Conservation (phyloP, 1,284 basidiomycete genomes). For the Erythrobasidium hasegawianum region DNA sequence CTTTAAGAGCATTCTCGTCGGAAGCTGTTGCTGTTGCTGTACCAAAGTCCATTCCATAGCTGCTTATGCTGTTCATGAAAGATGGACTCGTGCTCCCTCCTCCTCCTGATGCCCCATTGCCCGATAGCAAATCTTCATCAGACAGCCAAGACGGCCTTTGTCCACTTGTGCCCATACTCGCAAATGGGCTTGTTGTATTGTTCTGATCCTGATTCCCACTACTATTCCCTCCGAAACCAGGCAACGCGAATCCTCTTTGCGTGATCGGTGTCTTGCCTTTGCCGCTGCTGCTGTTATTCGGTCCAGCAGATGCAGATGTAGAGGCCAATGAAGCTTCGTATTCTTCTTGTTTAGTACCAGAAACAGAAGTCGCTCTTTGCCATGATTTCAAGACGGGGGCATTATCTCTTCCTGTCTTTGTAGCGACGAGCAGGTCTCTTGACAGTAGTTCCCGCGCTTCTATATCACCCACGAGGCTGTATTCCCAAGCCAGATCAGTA, state of each 20-base stretch:
- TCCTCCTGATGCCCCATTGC: slow-evolving; percentile 8
- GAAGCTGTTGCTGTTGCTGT: neutral
- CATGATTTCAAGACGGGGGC: slow-evolving; percentile 32
- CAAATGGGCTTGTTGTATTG: slow-evolving; percentile 5
- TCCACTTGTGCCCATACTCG: slow-evolving; percentile 19
- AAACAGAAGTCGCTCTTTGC: slow-evolving; percentile 18
- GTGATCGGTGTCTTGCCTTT: slow-evolving; percentile 12
- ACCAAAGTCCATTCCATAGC: neutral
- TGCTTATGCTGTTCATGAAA: no score
- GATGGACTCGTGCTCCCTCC: no score
- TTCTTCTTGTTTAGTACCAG: slow-evolving; percentile 25
- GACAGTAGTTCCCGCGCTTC: slow-evolving; percentile 46
- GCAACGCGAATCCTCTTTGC: slow-evolving; percentile 27
- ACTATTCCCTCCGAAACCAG: slow-evolving; percentile 4
- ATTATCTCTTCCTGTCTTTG: slow-evolving; percentile 32
- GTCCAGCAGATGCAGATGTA: no score
- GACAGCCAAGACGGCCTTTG: slow-evolving; percentile 28
- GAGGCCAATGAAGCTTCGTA: no score
- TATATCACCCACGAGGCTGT: slow-evolving; percentile 41
- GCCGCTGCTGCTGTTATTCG: no score
- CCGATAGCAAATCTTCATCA: slow-evolving; percentile 26
- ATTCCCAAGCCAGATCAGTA: no score
- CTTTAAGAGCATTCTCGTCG: no score
- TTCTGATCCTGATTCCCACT: neutral
- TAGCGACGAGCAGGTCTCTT: slow-evolving; percentile 41